Percentiles rank a stretch among this genome's conserved stretches.
phyloP scores from a whole-genome alignment of 371 early-diverging fungal genomes.

The Mycotypha africana region DNA sequence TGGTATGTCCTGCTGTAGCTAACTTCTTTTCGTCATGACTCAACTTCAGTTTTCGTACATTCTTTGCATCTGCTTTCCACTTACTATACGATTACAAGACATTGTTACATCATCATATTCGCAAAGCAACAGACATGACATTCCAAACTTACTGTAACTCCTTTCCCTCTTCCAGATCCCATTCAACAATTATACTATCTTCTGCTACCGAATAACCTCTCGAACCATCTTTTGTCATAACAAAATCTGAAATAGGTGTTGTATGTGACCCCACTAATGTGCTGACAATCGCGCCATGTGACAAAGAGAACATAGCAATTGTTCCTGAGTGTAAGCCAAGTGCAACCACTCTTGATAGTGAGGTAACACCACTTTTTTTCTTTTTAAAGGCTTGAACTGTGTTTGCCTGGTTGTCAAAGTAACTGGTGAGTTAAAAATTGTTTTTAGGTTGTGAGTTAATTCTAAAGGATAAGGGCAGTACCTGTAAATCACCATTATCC shows the following conservation, averaged over 20 bases:
- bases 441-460: too few relatives aligned
- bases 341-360: conserved; percentile 49
- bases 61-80: conserved; percentile 57
- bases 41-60: conserved; percentile 49
- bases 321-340: conserved; percentile 63
- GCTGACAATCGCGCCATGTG: conserved; percentile 55
- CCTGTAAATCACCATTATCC: conserved; percentile 38
- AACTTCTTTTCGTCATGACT: conserved; percentile 57
- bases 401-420: too few relatives aligned
- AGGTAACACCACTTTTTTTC: conserved; percentile 32
- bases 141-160: conserved; percentile 48
- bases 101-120: too few relatives aligned
- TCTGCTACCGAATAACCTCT: conserved; percentile 63
- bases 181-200: conserved; percentile 66
- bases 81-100: too few relatives aligned
- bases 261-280: conserved; percentile 54
- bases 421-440: too few relatives aligned
- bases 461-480: too few relatives aligned
- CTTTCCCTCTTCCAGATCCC: conserved; percentile 61
- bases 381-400: conserved; percentile 43
- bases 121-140: too few relatives aligned
- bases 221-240: conserved; percentile 51
- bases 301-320: conserved; percentile 58
- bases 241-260: conserved; percentile 64
- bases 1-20: conserved; percentile 61